Percentiles rank a stretch among this genome's conserved stretches.
Evolutionary conservation across 2,329 filamentous ascomycete species (phyloP).

Genomic region (Metarhizium robertsii): DNA sequence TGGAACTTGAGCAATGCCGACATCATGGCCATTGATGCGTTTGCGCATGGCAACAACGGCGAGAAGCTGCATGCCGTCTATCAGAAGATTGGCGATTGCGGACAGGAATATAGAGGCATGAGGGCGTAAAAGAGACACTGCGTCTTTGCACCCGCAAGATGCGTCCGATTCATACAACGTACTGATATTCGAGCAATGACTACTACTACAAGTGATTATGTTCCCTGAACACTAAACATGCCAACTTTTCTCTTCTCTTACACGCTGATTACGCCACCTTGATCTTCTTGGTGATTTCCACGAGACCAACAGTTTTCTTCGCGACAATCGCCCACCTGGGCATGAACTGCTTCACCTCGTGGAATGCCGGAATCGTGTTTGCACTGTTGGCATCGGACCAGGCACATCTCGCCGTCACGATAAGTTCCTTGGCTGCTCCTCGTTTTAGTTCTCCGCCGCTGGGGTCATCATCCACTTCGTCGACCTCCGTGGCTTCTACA

Average conservation of each 20-base stretch:
- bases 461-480: not conserved
- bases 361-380: constrained; percentile 69
- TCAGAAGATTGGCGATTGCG: constrained; percentile 21
- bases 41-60: constrained; percentile 8
- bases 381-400: constrained; percentile 78
- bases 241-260: not conserved
- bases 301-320: constrained; percentile 68
- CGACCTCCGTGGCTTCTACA: not conserved
- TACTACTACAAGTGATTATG: not conserved
- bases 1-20: constrained; percentile 12
- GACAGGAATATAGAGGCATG: constrained; percentile 13
- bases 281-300: constrained; percentile 70
- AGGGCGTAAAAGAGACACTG: not conserved
- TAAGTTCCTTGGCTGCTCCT: constrained; percentile 25
- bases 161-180: not conserved
- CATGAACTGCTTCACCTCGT: constrained; percentile 67
- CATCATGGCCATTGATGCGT: constrained; percentile 14
- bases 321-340: constrained; percentile 73
- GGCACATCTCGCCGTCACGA: constrained; percentile 63
- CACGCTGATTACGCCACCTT: constrained; percentile 29
- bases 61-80: constrained; percentile 16
- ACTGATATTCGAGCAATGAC: not conserved
- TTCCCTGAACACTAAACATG: not conserved
- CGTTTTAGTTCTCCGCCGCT: constrained; percentile 10
- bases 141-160: not conserved